Evolutionary conservation across 768 basidiomycete genomes (phyloP).

Genomic region (Hygrophorus pudorinus): DNA sequence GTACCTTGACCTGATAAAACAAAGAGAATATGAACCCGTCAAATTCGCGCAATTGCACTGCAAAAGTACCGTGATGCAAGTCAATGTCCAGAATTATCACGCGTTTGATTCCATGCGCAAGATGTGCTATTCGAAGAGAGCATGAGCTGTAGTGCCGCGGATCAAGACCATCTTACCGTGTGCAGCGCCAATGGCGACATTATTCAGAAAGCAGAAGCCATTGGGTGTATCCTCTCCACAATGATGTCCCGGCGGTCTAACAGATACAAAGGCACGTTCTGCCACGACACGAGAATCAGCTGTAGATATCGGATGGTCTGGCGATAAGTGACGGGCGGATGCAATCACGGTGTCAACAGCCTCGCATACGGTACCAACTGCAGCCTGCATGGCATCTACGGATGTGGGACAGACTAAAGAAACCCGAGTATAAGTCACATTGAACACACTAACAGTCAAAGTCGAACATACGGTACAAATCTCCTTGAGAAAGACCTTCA

Average conservation of each 20-base stretch:
- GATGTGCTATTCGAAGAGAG: slow-evolving; percentile 46
- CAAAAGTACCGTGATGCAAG: slow-evolving; percentile 65
- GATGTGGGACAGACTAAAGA: slow-evolving; percentile 67
- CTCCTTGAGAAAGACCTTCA: slow-evolving; percentile 56
- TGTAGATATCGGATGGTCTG: not conserved
- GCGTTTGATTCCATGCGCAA: slow-evolving; percentile 67
- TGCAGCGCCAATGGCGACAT: slow-evolving; percentile 82
- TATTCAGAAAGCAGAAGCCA: slow-evolving; percentile 95
- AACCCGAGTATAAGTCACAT: not conserved
- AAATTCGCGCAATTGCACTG: not conserved
- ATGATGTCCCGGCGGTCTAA: slow-evolving; percentile 91
- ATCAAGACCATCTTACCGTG: slow-evolving; percentile 50
- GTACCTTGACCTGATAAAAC: slow-evolving; percentile 74
- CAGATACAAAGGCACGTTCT: slow-evolving; percentile 64
- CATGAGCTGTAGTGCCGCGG: not conserved
- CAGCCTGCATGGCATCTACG: slow-evolving; percentile 69
- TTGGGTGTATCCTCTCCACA: slow-evolving; percentile 84
- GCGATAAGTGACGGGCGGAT: slow-evolving; percentile 7
- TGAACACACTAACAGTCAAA: slow-evolving; percentile 1
- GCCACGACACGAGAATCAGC: slow-evolving; percentile 9
- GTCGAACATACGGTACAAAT: slow-evolving; percentile 63
- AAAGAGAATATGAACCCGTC: not conserved
- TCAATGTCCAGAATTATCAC: slow-evolving; percentile 89
- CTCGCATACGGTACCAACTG: slow-evolving; percentile 77
- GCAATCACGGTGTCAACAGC: slow-evolving; percentile 65